These are phyloP conservation scores for Thalassiosira hispida DNA, from an alignment of 352 stramenopile genomes.

Conservation along the genomic window DNA sequence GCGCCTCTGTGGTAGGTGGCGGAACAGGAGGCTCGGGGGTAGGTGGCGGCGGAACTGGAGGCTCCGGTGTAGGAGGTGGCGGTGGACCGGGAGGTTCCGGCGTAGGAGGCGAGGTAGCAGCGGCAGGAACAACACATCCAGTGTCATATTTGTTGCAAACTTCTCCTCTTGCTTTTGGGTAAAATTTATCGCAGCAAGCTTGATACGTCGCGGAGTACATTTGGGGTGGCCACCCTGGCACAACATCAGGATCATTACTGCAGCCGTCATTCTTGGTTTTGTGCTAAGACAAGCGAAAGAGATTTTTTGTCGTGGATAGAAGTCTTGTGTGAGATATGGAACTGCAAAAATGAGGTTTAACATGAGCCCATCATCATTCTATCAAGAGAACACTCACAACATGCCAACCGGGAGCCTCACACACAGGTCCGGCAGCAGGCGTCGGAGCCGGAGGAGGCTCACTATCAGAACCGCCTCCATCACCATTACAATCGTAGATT, in stretches of 20 bases:
- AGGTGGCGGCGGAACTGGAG: neutral
- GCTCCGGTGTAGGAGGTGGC: neutral
- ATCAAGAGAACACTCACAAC: neutral
- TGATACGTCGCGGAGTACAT: neutral
- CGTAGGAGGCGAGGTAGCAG: neutral
- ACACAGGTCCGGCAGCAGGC: neutral
- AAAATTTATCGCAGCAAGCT: constrained; percentile 22
- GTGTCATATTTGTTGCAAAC: no score
- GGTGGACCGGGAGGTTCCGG: neutral
- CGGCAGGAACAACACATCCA: no score
- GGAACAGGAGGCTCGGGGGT: neutral
- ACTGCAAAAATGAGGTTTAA: neutral
- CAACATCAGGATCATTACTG: neutral
- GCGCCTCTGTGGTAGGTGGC: neutral
- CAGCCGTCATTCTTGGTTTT: neutral
- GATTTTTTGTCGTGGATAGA: no score
- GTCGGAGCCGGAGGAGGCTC: neutral
- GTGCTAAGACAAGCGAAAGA: neutral
- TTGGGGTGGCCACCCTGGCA: neutral
- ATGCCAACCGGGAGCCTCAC: neutral
- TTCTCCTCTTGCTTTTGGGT: neutral
- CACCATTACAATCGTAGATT: no score
- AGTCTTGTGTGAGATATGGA: neutral
- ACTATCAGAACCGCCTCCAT: neutral
- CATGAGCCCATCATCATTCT: no score